Evolutionary conservation across 2,329 filamentous ascomycete genomes (phyloP), one percentile per base, ranked within the genome.

Genomic region (Paracoccidioides lutzii): DNA sequence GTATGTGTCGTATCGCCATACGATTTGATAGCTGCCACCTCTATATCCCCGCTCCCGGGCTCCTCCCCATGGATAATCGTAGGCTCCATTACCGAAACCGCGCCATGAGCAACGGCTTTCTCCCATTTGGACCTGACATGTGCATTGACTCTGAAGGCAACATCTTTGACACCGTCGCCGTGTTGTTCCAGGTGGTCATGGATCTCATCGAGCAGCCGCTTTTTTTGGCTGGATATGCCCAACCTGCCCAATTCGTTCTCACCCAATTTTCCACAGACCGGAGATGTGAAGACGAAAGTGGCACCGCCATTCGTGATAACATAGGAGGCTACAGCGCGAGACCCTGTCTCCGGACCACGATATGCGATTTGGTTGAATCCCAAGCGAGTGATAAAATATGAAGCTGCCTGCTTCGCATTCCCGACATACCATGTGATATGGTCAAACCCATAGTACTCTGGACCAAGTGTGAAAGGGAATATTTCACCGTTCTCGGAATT

Each of bases 1-100:
- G 89, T 93, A 73, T 95, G 89, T 0, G 87, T 91, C 22, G 89
- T 95, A 72, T 95, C 88, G 63, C 89, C 89, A 66, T 94, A 95
- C 3, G 89, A 93, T 68, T 80, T 78, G 68, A 95, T 88, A 30
- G 85, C 83, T 37, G 88, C 89, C 15, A 82, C 81, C 50, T 78
- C 76, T 53, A 93, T 81, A 54, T 78, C 75, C 55, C 87, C 85
- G 64, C 78, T 66, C 59, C 80, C 69, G 54, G 60, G 53, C 14
- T 53, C 58, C 2, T 79, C 76, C 66, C 87, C 83, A 51, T 70
- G 70, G 41, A 73, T 60, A 5, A 71, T 73, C 33, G 69, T 72
- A 0, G 89, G 88, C 28, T 77, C 70, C 60, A 81, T 76, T 15
- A 94, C 79, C 33, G 81, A 76, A 8, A 74, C 71, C 57, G 87